These are phyloP conservation scores for Pneumocystis jirovecii DNA, from an alignment of 1,139 yeast species.

Conservation along the genomic window DNA sequence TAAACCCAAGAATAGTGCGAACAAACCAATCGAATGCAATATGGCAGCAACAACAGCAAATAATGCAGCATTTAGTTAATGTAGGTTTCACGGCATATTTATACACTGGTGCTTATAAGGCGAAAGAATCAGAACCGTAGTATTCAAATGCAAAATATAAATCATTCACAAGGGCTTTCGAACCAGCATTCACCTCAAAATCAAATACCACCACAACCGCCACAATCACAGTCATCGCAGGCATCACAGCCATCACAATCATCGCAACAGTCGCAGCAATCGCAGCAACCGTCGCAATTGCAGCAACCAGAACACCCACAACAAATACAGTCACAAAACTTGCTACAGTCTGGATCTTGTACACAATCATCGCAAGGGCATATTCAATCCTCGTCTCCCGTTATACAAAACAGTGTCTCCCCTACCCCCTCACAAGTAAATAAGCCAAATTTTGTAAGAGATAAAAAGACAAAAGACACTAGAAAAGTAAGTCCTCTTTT, in stretches of 20 bases:
- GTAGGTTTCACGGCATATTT: conserved; percentile 2
- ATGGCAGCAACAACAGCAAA: conserved; percentile 7
- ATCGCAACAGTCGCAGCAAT: conserved; percentile 2
- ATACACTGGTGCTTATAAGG: background rate
- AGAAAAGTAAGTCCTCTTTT: conserved; percentile 10
- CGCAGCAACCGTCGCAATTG: conserved; percentile 16
- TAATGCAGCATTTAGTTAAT: background rate
- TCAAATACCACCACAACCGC: conserved; percentile 5
- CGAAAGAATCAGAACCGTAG: background rate
- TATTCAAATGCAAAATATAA: background rate
- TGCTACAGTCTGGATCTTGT: conserved; percentile 10
- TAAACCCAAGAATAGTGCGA: background rate
- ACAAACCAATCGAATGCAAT: background rate
- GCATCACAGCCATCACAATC: conserved; percentile 14
- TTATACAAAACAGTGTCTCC: conserved; percentile 21
- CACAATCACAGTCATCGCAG: conserved; percentile 3
- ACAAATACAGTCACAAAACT: conserved; percentile 17
- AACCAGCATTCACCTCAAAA: conserved; percentile 2
- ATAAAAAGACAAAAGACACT: conserved; percentile 28
- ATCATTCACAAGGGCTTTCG: background rate
- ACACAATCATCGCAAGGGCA: conserved; percentile 11
- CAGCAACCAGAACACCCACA: conserved; percentile 12
- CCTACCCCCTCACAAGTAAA: conserved; percentile 36
- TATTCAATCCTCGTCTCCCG: conserved; percentile 25
- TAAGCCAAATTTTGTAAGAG: conserved; percentile 27